Percentiles rank a stretch among this genome's conserved stretches.
Conservation (phyloP, 257 asterid species). For the Ophiorrhiza pumila region DNA sequence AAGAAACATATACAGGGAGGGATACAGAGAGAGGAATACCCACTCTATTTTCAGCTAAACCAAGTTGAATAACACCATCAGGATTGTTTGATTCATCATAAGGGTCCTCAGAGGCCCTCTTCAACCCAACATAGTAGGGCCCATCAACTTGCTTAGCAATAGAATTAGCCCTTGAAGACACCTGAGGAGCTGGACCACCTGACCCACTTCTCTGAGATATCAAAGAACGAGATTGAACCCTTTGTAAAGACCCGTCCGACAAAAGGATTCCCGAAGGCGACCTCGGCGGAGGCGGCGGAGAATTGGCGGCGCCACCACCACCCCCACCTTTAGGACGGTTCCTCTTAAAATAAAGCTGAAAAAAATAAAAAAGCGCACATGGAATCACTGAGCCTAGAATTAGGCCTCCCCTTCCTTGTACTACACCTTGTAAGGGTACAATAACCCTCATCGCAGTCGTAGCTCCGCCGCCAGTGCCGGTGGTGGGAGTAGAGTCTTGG, state of each 20-base stretch:
- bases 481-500: constrained; percentile 18
- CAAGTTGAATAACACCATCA: constrained; percentile 57
- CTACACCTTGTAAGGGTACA: constrained; percentile 70
- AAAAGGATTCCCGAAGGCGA: constrained; percentile 26
- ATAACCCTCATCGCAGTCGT: constrained; percentile 69
- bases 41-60: constrained; percentile 56
- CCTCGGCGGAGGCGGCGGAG: constrained; percentile 24
- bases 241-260: constrained; percentile 38
- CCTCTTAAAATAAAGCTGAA: constrained; percentile 52
- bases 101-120: constrained; percentile 45
- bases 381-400: constrained; percentile 60
- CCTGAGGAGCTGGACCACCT: constrained; percentile 32
- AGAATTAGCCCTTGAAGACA: constrained; percentile 46
- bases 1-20: neutral
- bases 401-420: constrained; percentile 71
- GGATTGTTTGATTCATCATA: constrained; percentile 45
- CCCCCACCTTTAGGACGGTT: constrained; percentile 30
- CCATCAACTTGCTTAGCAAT: constrained; percentile 40
- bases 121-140: constrained; percentile 38
- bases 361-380: constrained; percentile 67
- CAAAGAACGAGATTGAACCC: constrained; percentile 49
- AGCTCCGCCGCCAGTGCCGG: constrained; percentile 34
- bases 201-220: constrained; percentile 41
- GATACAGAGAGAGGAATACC: constrained; percentile 13
- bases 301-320: constrained; percentile 17